Evolutionary conservation across 2,329 filamentous ascomycete species (phyloP).

Genomic region (Neospermospora avenae): DNA sequence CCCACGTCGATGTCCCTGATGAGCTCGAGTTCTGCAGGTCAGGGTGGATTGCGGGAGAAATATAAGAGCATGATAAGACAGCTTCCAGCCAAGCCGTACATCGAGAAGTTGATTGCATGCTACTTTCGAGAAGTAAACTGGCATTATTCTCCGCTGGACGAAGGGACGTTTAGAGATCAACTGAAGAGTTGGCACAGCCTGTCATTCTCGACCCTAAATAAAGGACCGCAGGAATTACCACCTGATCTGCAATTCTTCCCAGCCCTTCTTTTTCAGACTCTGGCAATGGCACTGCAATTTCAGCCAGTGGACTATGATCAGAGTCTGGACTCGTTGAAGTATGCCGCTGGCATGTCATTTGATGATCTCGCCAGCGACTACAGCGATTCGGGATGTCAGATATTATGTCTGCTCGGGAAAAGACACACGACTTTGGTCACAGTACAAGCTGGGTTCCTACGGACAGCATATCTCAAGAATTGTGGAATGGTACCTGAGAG

Average conservation of each 20-base stretch:
- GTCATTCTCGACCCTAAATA: conserved; percentile 49
- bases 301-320: conserved; percentile 47
- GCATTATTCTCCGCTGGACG: conserved; percentile 55
- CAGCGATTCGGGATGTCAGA: conserved; percentile 53
- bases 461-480: conserved; percentile 56
- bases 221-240: conserved; percentile 48
- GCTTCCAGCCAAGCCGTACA: conserved; percentile 51
- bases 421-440: conserved; percentile 53
- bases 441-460: conserved; percentile 55
- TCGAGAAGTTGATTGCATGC: conserved; percentile 51
- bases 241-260: conserved; percentile 55
- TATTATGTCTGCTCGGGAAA: conserved; percentile 55
- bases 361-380: conserved; percentile 59
- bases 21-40: conserved; percentile 31
- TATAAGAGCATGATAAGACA: conserved; percentile 58
- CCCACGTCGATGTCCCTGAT: conserved; percentile 19
- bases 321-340: conserved; percentile 54
- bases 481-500: conserved; percentile 55
- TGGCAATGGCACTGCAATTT: conserved; percentile 52
- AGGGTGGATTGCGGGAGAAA: conserved; percentile 48
- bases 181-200: conserved; percentile 53
- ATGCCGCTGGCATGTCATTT: conserved; percentile 56
- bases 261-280: conserved; percentile 56
- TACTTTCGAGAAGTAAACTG: conserved; percentile 59
- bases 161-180: conserved; percentile 48